Evolutionary conservation across 257 asterid species (phyloP).

Genomic region (Forsythia viridissima): DNA sequence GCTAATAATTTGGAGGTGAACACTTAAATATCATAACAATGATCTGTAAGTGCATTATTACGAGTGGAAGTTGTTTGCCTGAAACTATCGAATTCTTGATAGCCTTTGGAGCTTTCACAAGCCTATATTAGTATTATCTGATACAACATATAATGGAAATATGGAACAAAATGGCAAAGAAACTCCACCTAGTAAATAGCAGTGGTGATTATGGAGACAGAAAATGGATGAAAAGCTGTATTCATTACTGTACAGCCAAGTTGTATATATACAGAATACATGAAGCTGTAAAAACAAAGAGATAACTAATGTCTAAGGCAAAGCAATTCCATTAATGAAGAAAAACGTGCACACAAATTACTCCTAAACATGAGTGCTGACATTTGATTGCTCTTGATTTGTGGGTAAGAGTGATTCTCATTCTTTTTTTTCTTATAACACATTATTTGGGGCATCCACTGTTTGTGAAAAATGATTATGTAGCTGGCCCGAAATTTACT

Average conservation of each 20-base stretch:
- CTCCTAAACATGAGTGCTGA: too few relatives aligned
- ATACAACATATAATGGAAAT: neutral
- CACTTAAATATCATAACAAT: neutral
- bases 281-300: too few relatives aligned
- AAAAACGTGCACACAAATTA: too few relatives aligned
- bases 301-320: too few relatives aligned
- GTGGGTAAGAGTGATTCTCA: too few relatives aligned
- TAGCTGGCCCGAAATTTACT: too few relatives aligned
- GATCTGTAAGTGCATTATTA: neutral
- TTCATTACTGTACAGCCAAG: neutral
- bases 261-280: too few relatives aligned
- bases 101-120: neutral
- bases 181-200: neutral
- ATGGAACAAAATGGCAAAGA: neutral
- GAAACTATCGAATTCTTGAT: neutral
- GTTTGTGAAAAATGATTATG: too few relatives aligned
- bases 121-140: neutral
- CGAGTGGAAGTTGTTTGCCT: neutral
- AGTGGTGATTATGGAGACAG: neutral
- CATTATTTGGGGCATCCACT: too few relatives aligned
- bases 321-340: too few relatives aligned
- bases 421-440: too few relatives aligned
- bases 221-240: neutral
- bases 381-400: too few relatives aligned
- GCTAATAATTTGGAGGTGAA: neutral